Conservation (phyloP, 768 basidiomycete species). For the Rhizopogon sp. region DNA sequence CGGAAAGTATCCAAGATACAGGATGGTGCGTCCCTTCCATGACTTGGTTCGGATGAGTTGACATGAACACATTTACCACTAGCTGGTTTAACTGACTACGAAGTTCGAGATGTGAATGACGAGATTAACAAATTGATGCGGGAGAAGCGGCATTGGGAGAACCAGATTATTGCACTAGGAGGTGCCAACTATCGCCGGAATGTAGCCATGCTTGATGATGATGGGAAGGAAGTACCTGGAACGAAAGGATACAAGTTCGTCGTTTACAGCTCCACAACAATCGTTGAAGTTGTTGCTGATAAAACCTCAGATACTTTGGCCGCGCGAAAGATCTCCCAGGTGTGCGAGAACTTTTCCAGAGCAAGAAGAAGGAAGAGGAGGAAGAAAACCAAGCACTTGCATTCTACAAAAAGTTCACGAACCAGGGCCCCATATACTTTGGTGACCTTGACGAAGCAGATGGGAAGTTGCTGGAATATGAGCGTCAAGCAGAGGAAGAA, state of each 20-base stretch:
- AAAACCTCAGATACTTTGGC: conserved; percentile 77
- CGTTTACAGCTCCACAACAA: neutral
- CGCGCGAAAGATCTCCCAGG: conserved; percentile 95
- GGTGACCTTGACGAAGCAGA: conserved; percentile 84
- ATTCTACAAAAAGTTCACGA: conserved; percentile 84
- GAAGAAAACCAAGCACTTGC: conserved; percentile 77
- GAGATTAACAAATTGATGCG: conserved; percentile 95
- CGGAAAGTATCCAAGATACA: conserved; percentile 98
- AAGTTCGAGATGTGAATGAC: conserved; percentile 89
- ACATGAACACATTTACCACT: conserved; percentile 1
- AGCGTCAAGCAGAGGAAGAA: conserved; percentile 66
- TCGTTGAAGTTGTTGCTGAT: neutral
- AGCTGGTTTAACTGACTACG: conserved; percentile 95
- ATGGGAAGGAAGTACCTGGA: conserved; percentile 93
- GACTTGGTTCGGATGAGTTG: neutral
- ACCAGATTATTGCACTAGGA: conserved; percentile 92
- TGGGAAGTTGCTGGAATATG: conserved; percentile 63
- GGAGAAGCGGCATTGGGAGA: conserved; percentile 97
- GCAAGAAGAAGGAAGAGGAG: conserved; percentile 79
- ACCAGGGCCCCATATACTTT: conserved; percentile 85
- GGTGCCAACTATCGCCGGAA: conserved; percentile 96
- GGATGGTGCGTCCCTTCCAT: conserved; percentile 56
- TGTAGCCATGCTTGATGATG: conserved; percentile 90
- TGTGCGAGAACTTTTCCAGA: conserved; percentile 90
- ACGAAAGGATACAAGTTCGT: conserved; percentile 96